Base-by-base conservation (phyloP, 805 yeast species). In the Suhomyces prunicola region DNA sequence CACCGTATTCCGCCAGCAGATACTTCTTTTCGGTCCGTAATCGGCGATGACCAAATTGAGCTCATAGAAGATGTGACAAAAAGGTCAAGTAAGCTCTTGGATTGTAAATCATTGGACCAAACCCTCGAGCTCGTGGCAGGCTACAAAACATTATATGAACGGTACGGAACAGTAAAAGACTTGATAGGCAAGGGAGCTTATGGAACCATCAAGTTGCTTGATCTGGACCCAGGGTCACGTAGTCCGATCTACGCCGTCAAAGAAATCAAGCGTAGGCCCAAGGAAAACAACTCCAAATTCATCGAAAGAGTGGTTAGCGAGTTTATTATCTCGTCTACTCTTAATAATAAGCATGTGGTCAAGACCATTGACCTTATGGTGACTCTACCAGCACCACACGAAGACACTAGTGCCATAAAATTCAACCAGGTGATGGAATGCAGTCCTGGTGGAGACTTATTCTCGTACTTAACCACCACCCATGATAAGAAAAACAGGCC, bases 271-370 rank as follows among this genome's bases (percentile, higher is more conserved):
- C 60, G 60, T 36, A 59, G 67, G 15, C 40, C 52, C 26, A 57
- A 60, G 27, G 75, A 71, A 47, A 47, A 65, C 15, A 56, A 54
- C 41, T 76, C 73, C 46, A 78, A 76, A 61, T 87, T 83, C 66
- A 78, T 83, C 47, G 85, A 86, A 50, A 81, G 97, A 19, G 84
- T 90, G 51, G 86, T 96, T 12, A 87, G 96, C 7, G 98, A 94
- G 66, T 92, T 93, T 74, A 89, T 94, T 66, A 88, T 92, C 47
- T 85, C 96, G 0, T 85, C 85, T 40, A 86, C 89, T 29, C 76
- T 87, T 65, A 87, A 84, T 57, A 94, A 79, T 74, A 83, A 80
- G 65, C 90, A 90, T 69, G 84, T 89, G 57, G 90, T 81, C 61
- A 86, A 84, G 67, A 89, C 88, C 7, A 82, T 83, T 60, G 97